These are phyloP conservation scores for Phytophthora vignae DNA, from an alignment of 352 stramenopile genomes.

Conservation along the genomic window DNA sequence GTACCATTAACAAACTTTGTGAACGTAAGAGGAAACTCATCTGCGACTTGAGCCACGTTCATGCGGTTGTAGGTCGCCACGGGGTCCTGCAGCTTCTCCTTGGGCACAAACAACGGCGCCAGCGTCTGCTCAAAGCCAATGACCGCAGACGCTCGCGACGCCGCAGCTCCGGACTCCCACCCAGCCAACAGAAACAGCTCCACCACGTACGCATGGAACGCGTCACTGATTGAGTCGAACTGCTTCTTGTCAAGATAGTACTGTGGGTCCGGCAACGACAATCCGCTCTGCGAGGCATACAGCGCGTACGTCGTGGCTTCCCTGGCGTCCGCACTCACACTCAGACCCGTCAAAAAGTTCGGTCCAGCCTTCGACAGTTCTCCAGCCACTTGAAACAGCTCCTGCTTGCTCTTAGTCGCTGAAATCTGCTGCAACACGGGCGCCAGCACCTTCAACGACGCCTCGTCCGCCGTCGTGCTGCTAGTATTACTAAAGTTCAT, in stretches of 20 bases:
- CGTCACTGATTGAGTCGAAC: conserved; percentile 73
- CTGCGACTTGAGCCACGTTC: conserved; percentile 57
- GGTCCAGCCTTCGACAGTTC: conserved; percentile 62
- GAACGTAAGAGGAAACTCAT: conserved; percentile 66
- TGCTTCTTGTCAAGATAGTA: conserved; percentile 93
- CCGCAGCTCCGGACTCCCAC: conserved; percentile 39
- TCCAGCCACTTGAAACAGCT: conserved; percentile 64
- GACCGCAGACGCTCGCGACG: conserved; percentile 59
- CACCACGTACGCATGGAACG: conserved; percentile 83
- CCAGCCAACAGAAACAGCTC: conserved; percentile 77
- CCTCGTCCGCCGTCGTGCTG: conserved; percentile 37
- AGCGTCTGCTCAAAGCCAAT: conserved; percentile 89
- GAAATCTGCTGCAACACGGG: conserved; percentile 58
- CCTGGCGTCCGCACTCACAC: conserved; percentile 81
- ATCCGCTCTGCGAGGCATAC: conserved; percentile 83
- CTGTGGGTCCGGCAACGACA: conserved; percentile 90
- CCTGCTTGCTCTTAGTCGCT: conserved; percentile 34
- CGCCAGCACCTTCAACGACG: conserved; percentile 24
- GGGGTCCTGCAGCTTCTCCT: conserved; percentile 90
- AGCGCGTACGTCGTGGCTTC: conserved; percentile 85
- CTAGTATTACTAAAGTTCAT: conserved; percentile 72
- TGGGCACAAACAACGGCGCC: conserved; percentile 87
- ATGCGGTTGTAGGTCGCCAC: conserved; percentile 92
- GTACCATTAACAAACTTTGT: conserved; percentile 62
- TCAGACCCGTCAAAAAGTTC: conserved; percentile 84